These are phyloP conservation scores for Zygosaccharomyces siamensis DNA, from an alignment of 805 yeast genomes.

Conservation along the genomic window DNA sequence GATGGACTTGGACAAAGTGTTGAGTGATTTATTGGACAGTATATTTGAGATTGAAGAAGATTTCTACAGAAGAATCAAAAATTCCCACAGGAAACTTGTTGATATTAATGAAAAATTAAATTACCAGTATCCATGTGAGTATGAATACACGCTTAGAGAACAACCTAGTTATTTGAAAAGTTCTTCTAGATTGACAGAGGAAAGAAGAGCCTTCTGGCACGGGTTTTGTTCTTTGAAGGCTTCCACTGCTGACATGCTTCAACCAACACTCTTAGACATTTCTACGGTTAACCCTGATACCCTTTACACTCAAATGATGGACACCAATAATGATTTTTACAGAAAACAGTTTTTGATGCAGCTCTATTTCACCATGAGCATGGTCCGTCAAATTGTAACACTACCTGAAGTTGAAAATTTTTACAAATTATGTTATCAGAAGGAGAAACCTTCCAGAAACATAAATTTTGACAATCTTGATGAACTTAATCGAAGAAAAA, in stretches of 20 bases:
- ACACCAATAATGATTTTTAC: slow-evolving; percentile 21
- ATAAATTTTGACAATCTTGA: slow-evolving; percentile 12
- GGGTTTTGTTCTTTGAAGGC: slow-evolving; percentile 3
- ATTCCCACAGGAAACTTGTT: slow-evolving; percentile 9
- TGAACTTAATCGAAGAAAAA: slow-evolving; percentile 17
- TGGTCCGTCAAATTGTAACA: slow-evolving; percentile 16
- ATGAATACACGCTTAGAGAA: slow-evolving; percentile 6
- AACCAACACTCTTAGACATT: slow-evolving; percentile 24
- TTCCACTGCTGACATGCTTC: slow-evolving; percentile 6
- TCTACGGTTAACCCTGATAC: slow-evolving; percentile 18
- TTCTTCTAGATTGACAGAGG: slow-evolving; percentile 11
- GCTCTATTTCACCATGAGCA: slow-evolving; percentile 16
- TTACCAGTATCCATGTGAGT: slow-evolving; percentile 16
- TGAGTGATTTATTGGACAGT: slow-evolving; percentile 19
- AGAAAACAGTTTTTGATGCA: slow-evolving; percentile 32
- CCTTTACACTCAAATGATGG: slow-evolving; percentile 23
- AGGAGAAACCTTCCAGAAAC: slow-evolving; percentile 20
- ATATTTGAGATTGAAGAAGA: slow-evolving; percentile 24
- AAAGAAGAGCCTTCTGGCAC: slow-evolving; percentile 17
- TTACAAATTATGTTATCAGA: slow-evolving; percentile 21
- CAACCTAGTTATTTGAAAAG: slow-evolving; percentile 18
- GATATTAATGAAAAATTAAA: slow-evolving; percentile 19
- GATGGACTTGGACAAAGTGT: slow-evolving; percentile 16
- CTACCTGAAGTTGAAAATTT: slow-evolving; percentile 18
- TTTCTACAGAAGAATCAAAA: slow-evolving; percentile 18